A percentile compares a stretch with the other conserved stretches of the same genome.
Evolutionary conservation across 2,329 filamentous ascomycete genomes (phyloP).

Genomic region (Chrysoporthe deuterocubensis): DNA sequence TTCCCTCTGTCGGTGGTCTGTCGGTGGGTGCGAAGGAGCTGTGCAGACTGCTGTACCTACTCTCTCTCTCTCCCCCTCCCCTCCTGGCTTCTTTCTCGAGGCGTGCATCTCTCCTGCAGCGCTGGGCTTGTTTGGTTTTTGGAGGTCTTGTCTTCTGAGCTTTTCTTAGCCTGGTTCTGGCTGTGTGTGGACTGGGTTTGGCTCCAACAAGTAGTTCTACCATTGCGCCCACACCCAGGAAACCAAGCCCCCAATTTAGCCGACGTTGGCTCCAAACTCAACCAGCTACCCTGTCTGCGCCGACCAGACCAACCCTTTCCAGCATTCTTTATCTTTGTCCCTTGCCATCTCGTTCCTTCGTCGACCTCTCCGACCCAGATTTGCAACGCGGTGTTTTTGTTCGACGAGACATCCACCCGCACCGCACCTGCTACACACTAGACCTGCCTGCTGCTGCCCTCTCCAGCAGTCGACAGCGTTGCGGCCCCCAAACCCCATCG

Average conservation of each 20-base stretch:
- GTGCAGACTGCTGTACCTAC: too few relatives aligned
- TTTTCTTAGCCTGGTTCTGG: not conserved
- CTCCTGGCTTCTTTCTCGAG: too few relatives aligned
- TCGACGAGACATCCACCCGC: not conserved
- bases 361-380: not conserved
- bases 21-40: too few relatives aligned
- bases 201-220: not conserved
- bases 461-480: not conserved
- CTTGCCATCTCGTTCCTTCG: not conserved
- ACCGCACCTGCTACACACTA: constrained; percentile 1
- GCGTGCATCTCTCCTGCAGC: not conserved
- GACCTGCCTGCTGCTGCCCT: not conserved
- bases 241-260: not conserved
- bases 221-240: not conserved
- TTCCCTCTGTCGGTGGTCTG: too few relatives aligned
- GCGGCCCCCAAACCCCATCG: not conserved
- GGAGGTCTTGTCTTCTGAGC: not conserved
- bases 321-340: not conserved
- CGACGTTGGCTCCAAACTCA: not conserved
- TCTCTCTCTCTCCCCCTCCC: too few relatives aligned
- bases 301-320: not conserved
- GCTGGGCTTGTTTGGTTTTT: not conserved
- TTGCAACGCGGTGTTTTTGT: not conserved
- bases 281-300: not conserved
- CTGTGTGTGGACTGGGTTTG: not conserved